phyloP scores from a whole-genome alignment of 225 moss, liverwort and hornwort genomes.

The Neckera pumila region DNA sequence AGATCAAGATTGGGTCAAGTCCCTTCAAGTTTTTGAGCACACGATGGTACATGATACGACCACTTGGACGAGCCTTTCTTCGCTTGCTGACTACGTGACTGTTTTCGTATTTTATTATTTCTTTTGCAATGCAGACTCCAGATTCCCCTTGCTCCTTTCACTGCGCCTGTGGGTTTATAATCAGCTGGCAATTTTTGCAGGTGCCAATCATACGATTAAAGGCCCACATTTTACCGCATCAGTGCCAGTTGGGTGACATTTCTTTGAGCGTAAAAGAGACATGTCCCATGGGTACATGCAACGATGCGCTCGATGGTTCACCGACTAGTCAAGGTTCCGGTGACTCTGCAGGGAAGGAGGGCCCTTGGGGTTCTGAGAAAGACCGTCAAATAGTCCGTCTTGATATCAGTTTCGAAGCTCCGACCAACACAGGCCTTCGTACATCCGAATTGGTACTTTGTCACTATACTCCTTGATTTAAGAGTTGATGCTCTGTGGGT shows the following conservation, averaged over 20 bases:
- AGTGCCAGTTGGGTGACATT: constrained; percentile 67
- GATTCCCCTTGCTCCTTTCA: background rate
- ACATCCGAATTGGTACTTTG: constrained; percentile 68
- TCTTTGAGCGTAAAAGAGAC: constrained; percentile 48
- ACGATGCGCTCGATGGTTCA: constrained; percentile 30
- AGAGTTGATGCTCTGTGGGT: background rate
- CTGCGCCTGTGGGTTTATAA: background rate
- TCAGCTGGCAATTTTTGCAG: constrained; percentile 12
- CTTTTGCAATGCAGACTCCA: background rate
- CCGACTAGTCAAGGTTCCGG: constrained; percentile 34
- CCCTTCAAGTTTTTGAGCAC: constrained; percentile 82
- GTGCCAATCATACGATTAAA: constrained; percentile 79
- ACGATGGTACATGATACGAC: constrained; percentile 37
- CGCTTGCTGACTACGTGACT: background rate
- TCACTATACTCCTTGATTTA: background rate
- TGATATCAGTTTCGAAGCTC: constrained; percentile 92
- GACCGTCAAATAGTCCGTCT: constrained; percentile 76
- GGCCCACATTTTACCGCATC: constrained; percentile 76
- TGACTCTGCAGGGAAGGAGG: constrained; percentile 32
- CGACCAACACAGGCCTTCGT: constrained; percentile 68
- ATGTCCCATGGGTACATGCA: constrained; percentile 35
- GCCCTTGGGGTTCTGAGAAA: constrained; percentile 72
- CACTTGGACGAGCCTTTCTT: background rate
- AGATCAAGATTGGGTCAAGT: constrained; percentile 90
- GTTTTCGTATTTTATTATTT: background rate